Conservation (phyloP, 2,329 filamentous ascomycete genomes). For the Talaromyces sp. region DNA sequence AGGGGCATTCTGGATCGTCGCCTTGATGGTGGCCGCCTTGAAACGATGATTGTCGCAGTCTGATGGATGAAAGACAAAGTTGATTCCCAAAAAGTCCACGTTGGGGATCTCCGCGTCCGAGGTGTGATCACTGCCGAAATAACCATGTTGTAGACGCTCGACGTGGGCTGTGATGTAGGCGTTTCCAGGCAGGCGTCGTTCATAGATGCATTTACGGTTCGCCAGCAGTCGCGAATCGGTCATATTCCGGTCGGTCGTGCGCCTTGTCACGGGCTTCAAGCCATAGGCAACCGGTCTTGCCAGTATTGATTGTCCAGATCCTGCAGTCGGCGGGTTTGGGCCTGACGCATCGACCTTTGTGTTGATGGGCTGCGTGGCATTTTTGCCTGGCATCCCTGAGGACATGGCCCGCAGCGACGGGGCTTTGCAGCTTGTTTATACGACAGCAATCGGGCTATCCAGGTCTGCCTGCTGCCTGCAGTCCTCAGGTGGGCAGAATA, state of each 20-base stretch:
- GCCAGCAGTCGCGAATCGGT: constrained; percentile 31
- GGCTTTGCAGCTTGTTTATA: background rate
- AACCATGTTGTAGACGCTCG: constrained; percentile 46
- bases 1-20: constrained; percentile 26
- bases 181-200: constrained; percentile 43
- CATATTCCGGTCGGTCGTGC: constrained; percentile 28
- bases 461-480: background rate
- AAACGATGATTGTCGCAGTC: constrained; percentile 41
- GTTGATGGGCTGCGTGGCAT: background rate
- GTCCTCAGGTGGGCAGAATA: constrained; percentile 1
- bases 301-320: background rate
- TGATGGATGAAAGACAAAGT: constrained; percentile 46
- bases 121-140: constrained; percentile 38
- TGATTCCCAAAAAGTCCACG: constrained; percentile 46
- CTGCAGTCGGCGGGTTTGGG: constrained; percentile 1
- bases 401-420: background rate
- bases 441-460: background rate
- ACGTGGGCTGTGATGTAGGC: constrained; percentile 47
- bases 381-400: background rate
- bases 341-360: background rate
- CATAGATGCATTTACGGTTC: constrained; percentile 44
- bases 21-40: constrained; percentile 42
- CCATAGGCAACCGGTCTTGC: background rate
- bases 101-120: constrained; percentile 38
- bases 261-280: background rate